Base-by-base conservation (phyloP, 2,329 filamentous ascomycete genomes). In the Colletotrichum sp. region DNA sequence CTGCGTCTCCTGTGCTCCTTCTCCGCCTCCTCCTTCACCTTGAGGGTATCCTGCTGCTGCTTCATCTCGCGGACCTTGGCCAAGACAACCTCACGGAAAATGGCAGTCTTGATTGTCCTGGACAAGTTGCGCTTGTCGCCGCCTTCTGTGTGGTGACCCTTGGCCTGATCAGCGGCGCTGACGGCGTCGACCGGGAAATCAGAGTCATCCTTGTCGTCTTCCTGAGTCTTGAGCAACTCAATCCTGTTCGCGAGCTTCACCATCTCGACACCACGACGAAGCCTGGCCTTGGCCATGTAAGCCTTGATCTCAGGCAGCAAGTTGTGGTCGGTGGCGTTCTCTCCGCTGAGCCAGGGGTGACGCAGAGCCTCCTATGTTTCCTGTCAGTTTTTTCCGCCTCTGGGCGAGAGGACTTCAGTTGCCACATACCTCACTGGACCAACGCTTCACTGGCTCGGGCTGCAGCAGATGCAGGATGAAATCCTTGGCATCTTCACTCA, bases 191-290 rank as follows among this genome's bases (percentile, higher is more conserved):
- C 90, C 32, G 93, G 92, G 81, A 96, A 92, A 75, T 93, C 93
- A 73, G 95, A 94, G 79, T 95, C 92, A 76, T 97, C 92, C 8
- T 89, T 88, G 79, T 94, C 95, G 79, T 98, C 96, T 82, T 98
- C 96, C 84, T 97, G 94, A 88, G 98, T 94, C 87, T 96, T 98
- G 87, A 99, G 93, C 36, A 95, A 91, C 84, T 98, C 95, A 87
- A 99, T 99, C 78, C 96, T 95, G 87, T 98, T 98, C 79, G 95
- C 93, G 71, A 99, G 92, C 87, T 98, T 98, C 89, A 99, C 95
- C 82, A 98, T 93, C 86, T 99, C 95, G 87, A 99, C 98, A 81
- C 96, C 96, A 78, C 96, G 94, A 85, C 94, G 94, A 80, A 99
- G 94, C 77, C 96, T 95, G 73, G 95, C 95, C 86, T 96, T 96